Conservation (phyloP, 441 rosid species). For the Populus hybrid region DNA sequence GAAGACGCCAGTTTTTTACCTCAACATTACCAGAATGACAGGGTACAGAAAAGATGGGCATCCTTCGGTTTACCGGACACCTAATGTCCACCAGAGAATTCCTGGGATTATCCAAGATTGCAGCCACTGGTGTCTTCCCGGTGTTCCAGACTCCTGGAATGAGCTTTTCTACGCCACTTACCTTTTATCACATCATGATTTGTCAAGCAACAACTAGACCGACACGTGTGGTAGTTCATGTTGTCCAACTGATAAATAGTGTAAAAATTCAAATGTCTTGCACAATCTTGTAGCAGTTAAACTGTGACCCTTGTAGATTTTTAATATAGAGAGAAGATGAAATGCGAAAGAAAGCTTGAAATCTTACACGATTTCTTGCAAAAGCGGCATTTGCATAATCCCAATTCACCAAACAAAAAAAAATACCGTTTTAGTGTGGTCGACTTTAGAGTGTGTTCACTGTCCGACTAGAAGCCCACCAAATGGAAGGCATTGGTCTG, state of each 20-base stretch:
- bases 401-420: no score
- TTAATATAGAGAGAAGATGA: not conserved
- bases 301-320: not conserved
- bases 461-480: no score
- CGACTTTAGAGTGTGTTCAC: no score
- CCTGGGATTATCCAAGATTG: conserved; percentile 71
- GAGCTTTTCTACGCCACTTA: conserved; percentile 67
- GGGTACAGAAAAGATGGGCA: conserved; percentile 84
- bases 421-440: no score
- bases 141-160: conserved; percentile 91
- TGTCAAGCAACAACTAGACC: conserved; percentile 2
- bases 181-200: conserved; percentile 21
- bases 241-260: not conserved
- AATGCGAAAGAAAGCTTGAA: not conserved
- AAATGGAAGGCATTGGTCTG: no score
- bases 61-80: conserved; percentile 66
- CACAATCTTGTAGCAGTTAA: not conserved
- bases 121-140: conserved; percentile 98
- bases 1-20: conserved; percentile 68
- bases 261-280: not conserved
- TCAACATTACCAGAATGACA: conserved; percentile 71
- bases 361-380: no score
- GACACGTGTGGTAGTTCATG: not conserved
- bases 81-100: conserved; percentile 29
- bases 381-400: no score